A percentile compares a stretch with the other conserved stretches of the same genome.
phyloP scores from a whole-genome alignment of 345 rosid species.

The Conringia planisiliqua region DNA sequence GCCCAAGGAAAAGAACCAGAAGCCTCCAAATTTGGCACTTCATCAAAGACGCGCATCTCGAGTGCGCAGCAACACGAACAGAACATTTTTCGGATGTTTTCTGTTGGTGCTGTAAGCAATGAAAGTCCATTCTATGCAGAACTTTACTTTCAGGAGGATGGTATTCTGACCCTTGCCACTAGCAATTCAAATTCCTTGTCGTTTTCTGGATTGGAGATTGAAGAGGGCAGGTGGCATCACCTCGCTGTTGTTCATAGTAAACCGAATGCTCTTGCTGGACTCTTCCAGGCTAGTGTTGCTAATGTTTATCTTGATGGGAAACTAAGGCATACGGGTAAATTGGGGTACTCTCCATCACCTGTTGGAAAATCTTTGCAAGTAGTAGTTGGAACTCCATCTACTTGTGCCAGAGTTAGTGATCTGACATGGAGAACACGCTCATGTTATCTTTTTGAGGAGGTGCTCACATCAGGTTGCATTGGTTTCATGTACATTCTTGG shows the following conservation, averaged over 20 bases:
- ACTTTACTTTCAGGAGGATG: slow-evolving; percentile 94
- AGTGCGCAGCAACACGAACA: slow-evolving; percentile 56
- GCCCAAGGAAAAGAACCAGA: slow-evolving; percentile 64
- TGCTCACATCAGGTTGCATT: slow-evolving; percentile 91
- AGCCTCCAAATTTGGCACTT: slow-evolving; percentile 50
- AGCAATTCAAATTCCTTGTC: slow-evolving; percentile 86
- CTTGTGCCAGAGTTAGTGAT: slow-evolving; percentile 75
- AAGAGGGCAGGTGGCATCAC: slow-evolving; percentile 99
- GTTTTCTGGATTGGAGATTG: slow-evolving; percentile 92
- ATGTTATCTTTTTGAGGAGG: slow-evolving; percentile 99
- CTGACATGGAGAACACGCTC: slow-evolving; percentile 93
- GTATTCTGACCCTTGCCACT: slow-evolving; percentile 88
- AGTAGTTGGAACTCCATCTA: slow-evolving; percentile 81
- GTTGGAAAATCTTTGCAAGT: slow-evolving; percentile 93
- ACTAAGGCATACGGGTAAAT: slow-evolving; percentile 92
- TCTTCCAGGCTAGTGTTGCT: slow-evolving; percentile 98
- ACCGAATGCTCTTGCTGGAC: slow-evolving; percentile 99
- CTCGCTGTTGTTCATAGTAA: slow-evolving; percentile 99
- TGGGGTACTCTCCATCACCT: slow-evolving; percentile 98
- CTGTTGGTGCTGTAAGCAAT: slow-evolving; percentile 81
- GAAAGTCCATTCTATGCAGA: slow-evolving; percentile 82
- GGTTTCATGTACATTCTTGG: slow-evolving; percentile 98
- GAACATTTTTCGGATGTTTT: slow-evolving; percentile 71
- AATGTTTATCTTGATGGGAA: slow-evolving; percentile 94
- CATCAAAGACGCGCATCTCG: slow-evolving; percentile 49